Conservation (phyloP, 192 early-diverging fungal genomes). For the Backusella sp. region DNA sequence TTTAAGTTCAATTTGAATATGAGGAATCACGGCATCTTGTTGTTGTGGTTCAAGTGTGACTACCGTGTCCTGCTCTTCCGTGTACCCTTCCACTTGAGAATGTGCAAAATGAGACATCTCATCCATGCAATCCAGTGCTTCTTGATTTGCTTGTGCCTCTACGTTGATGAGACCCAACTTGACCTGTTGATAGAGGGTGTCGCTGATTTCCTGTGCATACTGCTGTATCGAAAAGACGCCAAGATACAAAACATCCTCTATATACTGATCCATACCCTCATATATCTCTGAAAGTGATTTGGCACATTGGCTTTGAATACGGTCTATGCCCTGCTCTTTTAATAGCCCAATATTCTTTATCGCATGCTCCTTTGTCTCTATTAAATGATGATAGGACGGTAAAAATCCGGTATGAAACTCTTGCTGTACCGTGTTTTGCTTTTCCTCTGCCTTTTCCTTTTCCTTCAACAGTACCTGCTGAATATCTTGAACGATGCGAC, state of each 20-base stretch:
- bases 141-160: conserved; percentile 52
- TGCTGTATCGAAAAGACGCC: conserved; percentile 80
- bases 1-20: not conserved
- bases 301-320: not conserved
- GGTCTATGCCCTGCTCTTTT: conserved; percentile 23
- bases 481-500: conserved; percentile 82
- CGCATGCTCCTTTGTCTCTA: conserved; percentile 65
- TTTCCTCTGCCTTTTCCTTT: conserved; percentile 53
- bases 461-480: conserved; percentile 67
- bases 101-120: conserved; percentile 36
- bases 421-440: conserved; percentile 53
- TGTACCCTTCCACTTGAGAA: not conserved
- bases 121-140: conserved; percentile 31
- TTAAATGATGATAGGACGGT: conserved; percentile 63
- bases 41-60: not conserved
- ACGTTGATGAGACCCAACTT: conserved; percentile 55
- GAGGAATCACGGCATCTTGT: not conserved
- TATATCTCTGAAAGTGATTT: not conserved
- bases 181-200: conserved; percentile 58
- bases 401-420: conserved; percentile 63
- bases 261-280: not conserved
- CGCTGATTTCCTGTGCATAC: conserved; percentile 77
- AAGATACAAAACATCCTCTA: conserved; percentile 44
- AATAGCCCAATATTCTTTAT: conserved; percentile 56
- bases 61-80: not conserved